Evolutionary conservation across 371 early-diverging fungal genomes (phyloP), one percentile per base, ranked within the genome.

Genomic region (Actinomucor elegans): DNA sequence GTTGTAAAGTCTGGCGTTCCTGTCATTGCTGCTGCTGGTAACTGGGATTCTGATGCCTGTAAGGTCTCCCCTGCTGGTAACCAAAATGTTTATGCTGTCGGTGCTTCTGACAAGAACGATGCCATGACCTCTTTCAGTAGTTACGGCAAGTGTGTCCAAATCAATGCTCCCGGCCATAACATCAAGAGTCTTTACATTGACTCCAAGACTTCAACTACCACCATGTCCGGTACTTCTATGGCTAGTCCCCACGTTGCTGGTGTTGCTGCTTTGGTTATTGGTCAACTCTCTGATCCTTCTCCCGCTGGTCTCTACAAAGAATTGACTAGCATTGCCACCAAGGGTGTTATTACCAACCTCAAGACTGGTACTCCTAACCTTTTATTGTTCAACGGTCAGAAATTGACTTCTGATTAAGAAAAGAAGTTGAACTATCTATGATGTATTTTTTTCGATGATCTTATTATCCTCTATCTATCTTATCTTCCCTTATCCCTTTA

Each of bases 191-290:
- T 75, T 17, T 83, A 59, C 41, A 71, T 62, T 32, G 61, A 63
- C 0, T 46, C 56, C 1, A 62, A 58, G 2, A 48, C 57, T 12
- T 72, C 75, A 6, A 76, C 64, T 28, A 62, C 65, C 44, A 75
- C 72, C 28, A 72, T 87, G 57, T 86, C 88, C 14, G 94, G 94
- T 55, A 90, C 93, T 14, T 86, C 86, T 12, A 91, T 91, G 92
- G 74, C 73, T 17, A 48, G 87, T 18, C 94, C 96, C 20, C 93
- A 92, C 66, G 88, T 86, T 15, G 78, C 93, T 48, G 94, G 93
- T 55, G 77, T 85, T 36, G 81, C 87, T 56, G 91, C 91, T 38
- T 40, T 69, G 26, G 43, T 77, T 32, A 66, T 71, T 0, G 51
- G 51, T 21, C 17, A 55, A 3, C 10, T 68, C 20, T 31, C 36